A percentile compares a stretch with the other conserved stretches of the same genome.
These are phyloP conservation scores for Acacia concinna DNA, from an alignment of 331 rosid species.

Conservation along the genomic window DNA sequence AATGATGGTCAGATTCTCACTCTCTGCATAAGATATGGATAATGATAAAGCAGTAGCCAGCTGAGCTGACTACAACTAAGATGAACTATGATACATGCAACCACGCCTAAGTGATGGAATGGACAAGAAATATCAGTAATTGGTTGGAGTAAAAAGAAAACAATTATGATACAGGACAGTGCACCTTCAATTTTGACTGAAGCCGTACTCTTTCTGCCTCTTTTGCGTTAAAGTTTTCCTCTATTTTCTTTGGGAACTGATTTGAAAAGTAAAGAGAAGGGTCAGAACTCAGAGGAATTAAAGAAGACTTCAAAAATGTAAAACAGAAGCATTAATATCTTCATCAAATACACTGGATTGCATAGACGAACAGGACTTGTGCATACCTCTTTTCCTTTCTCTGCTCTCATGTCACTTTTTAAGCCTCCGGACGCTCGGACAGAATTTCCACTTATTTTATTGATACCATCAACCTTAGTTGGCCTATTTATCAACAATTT, in stretches of 20 bases:
- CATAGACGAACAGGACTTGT: neutral
- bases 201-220: conserved; percentile 32
- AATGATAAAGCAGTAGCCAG: neutral
- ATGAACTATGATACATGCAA: conserved; percentile 5
- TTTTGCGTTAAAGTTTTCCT: conserved; percentile 38
- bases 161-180: neutral
- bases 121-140: neutral
- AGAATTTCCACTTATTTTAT: conserved; percentile 48
- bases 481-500: conserved; percentile 43
- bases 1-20: conserved; percentile 22
- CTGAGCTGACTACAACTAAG: neutral
- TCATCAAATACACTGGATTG: neutral
- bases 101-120: neutral
- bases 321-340: neutral
- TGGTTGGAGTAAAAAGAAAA: neutral
- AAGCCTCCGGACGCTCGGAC: conserved; percentile 35
- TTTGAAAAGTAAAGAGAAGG: conserved; percentile 13
- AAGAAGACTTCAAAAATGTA: conserved; percentile 15
- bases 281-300: conserved; percentile 13
- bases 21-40: neutral
- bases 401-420: conserved; percentile 42
- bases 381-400: conserved; percentile 57
- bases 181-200: conserved; percentile 57
- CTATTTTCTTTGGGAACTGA: conserved; percentile 45
- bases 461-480: conserved; percentile 39